A percentile compares a stretch with the other conserved stretches of the same genome.
Conservation (phyloP, 352 stramenopile genomes). For the Globisporangium spiculum region DNA sequence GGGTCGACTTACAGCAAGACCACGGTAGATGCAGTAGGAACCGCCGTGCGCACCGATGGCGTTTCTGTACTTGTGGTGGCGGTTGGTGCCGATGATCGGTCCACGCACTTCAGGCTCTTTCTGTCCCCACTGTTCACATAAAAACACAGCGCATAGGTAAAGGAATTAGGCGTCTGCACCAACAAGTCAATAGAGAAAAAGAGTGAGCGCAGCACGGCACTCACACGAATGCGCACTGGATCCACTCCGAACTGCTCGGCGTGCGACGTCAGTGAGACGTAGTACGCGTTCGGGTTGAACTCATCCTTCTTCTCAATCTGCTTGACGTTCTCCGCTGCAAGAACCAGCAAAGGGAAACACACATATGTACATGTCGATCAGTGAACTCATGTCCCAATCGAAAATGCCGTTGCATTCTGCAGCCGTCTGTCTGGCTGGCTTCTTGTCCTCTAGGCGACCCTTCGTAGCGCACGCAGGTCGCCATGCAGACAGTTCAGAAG, state of each 20-base stretch:
- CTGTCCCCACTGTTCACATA: slow-evolving; percentile 86
- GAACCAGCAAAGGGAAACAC: background rate
- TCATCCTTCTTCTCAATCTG: slow-evolving; percentile 80
- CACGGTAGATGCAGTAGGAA: slow-evolving; percentile 98
- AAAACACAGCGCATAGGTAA: background rate
- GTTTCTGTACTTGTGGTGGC: slow-evolving; percentile 96
- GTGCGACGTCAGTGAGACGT: slow-evolving; percentile 86
- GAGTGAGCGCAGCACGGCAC: background rate
- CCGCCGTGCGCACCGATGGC: slow-evolving; percentile 98
- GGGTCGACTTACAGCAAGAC: slow-evolving; percentile 81
- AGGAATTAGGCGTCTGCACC: background rate
- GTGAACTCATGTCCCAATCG: background rate
- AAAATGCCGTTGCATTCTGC: background rate
- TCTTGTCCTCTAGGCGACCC: background rate
- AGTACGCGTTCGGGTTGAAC: slow-evolving; percentile 86
- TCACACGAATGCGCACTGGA: slow-evolving; percentile 79
- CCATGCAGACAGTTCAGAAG: slow-evolving; percentile 1
- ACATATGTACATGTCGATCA: background rate
- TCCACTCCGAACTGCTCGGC: slow-evolving; percentile 86
- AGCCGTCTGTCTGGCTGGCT: background rate
- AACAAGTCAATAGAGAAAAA: background rate
- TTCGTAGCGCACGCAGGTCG: background rate
- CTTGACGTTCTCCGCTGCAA: slow-evolving; percentile 73
- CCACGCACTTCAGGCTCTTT: slow-evolving; percentile 88
- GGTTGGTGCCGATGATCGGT: slow-evolving; percentile 95